These are phyloP conservation scores for Pseudozyma tsukubaensis DNA, from an alignment of 1,284 basidiomycete genomes.

Conservation along the genomic window DNA sequence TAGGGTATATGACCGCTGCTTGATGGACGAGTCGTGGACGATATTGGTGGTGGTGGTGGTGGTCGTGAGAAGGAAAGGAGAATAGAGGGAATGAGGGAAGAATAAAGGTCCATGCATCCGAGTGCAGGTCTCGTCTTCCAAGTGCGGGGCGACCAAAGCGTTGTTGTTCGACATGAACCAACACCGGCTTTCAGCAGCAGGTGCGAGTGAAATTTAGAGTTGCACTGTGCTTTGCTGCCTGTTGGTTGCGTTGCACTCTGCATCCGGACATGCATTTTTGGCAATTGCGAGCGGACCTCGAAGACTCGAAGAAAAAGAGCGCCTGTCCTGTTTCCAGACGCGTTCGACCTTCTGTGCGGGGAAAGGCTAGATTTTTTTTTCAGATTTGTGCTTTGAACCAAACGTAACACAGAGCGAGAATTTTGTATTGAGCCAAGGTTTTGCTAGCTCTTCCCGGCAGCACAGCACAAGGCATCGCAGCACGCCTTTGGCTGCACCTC, in stretches of 20 bases:
- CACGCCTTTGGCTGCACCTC: too few relatives aligned
- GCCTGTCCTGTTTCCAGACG: constrained; percentile 1
- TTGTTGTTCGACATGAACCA: not conserved
- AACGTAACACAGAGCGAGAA: too few relatives aligned
- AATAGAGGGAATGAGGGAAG: not conserved
- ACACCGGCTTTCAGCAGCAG: not conserved
- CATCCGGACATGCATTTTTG: constrained; percentile 3
- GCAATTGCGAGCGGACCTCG: constrained; percentile 5
- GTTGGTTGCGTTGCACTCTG: not conserved
- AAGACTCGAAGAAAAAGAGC: constrained; percentile 1
- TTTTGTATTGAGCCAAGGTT: too few relatives aligned
- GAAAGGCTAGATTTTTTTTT: constrained; percentile 1
- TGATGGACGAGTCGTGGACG: not conserved
- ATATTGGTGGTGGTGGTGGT: not conserved
- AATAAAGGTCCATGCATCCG: not conserved
- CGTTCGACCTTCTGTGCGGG: constrained; percentile 10
- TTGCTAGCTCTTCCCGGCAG: too few relatives aligned
- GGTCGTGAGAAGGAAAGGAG: not conserved
- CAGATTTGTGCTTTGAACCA: not conserved
- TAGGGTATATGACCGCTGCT: not conserved
- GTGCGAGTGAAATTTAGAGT: constrained; percentile 1
- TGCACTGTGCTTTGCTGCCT: constrained; percentile 6
- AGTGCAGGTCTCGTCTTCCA: not conserved
- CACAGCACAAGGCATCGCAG: too few relatives aligned
- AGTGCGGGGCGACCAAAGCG: constrained; percentile 8